phyloP scores from a whole-genome alignment of 257 asterid genomes.

The Lycium ferocissimum region DNA sequence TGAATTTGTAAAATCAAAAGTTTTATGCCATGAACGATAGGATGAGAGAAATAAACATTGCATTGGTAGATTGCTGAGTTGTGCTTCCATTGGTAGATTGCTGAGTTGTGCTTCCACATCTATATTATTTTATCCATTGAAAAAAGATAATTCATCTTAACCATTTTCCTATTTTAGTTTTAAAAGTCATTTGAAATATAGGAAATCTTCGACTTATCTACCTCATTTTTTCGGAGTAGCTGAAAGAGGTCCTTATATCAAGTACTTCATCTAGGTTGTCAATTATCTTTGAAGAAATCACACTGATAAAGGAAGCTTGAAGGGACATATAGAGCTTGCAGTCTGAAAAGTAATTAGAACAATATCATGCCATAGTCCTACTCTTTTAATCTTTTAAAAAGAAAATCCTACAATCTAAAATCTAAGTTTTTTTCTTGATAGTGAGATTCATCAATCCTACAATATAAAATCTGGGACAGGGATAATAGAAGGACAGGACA shows the following conservation, averaged over 20 bases:
- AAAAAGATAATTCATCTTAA: background rate
- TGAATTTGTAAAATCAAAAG: background rate
- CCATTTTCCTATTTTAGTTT: background rate
- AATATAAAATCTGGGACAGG: background rate
- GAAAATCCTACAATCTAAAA: too few species aligned
- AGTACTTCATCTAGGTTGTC: conserved; percentile 23
- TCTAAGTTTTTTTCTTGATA: too few species aligned
- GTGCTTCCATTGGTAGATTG: conserved; percentile 16
- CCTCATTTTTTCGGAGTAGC: background rate
- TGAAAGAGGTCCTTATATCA: background rate
- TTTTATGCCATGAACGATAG: background rate
- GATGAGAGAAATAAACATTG: background rate
- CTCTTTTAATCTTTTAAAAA: background rate
- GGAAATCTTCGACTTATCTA: background rate
- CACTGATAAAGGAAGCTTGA: conserved; percentile 7
- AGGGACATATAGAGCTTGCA: conserved; percentile 14
- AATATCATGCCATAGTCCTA: conserved; percentile 14
- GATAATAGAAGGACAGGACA: background rate
- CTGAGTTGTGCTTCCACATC: background rate
- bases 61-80: background rate
- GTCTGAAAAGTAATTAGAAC: conserved; percentile 16
- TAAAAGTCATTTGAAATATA: background rate
- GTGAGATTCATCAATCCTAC: too few species aligned
- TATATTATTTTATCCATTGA: background rate
- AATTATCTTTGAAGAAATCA: background rate